Conservation (phyloP, 768 basidiomycete species). For the Suillus paluster region DNA sequence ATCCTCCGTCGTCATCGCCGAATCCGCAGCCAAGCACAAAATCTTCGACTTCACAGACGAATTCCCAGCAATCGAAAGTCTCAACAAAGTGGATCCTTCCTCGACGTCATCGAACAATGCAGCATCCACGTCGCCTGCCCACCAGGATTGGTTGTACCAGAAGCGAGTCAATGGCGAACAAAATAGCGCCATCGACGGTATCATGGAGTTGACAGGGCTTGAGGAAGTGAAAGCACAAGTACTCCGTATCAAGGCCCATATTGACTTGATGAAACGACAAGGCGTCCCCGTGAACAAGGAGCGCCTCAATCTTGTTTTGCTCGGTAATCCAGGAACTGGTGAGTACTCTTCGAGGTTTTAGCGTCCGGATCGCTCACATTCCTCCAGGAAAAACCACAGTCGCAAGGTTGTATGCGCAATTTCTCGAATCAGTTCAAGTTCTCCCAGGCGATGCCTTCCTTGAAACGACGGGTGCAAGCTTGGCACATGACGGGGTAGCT, state of each 20-base stretch:
- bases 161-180: constrained; percentile 56
- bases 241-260: constrained; percentile 58
- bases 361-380: not conserved
- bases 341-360: constrained; percentile 15
- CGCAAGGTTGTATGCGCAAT: constrained; percentile 64
- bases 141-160: constrained; percentile 58
- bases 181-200: constrained; percentile 58
- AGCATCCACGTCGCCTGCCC: constrained; percentile 36
- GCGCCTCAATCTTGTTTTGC: constrained; percentile 61
- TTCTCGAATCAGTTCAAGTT: constrained; percentile 56
- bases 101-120: not conserved
- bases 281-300: constrained; percentile 54
- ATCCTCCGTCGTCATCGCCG: not conserved
- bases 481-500: constrained; percentile 63
- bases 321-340: constrained; percentile 81
- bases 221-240: constrained; percentile 66
- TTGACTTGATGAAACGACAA: constrained; percentile 60
- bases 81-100: not conserved
- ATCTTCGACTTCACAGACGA: not conserved
- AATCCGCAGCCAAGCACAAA: not conserved
- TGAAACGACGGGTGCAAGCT: constrained; percentile 64
- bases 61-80: not conserved
- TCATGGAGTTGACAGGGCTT: constrained; percentile 73
- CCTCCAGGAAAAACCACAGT: constrained; percentile 68
- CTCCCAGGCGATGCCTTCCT: constrained; percentile 56